Percentiles rank a stretch among this genome's conserved stretches.
These are phyloP conservation scores for Prunella vulgaris DNA, from an alignment of 257 asterid genomes.

Conservation along the genomic window DNA sequence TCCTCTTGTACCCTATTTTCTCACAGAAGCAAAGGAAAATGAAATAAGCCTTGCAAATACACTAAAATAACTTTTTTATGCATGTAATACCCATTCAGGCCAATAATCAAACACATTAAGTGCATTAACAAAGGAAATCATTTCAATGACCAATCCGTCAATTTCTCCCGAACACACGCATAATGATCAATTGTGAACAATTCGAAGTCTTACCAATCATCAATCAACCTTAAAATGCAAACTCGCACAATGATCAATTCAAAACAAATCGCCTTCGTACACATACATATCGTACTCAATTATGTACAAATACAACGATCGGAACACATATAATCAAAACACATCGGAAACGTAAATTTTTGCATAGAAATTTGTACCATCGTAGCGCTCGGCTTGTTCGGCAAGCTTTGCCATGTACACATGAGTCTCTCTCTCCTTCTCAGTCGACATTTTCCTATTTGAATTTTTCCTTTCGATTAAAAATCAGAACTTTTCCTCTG, in stretches of 20 bases:
- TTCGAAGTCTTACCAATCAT: neutral
- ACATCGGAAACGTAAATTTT: neutral
- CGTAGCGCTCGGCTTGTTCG: slow-evolving; percentile 90
- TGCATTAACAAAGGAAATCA: neutral
- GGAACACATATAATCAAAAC: neutral
- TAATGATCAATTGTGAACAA: neutral
- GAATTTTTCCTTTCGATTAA: neutral
- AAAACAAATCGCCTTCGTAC: neutral
- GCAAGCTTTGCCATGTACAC: slow-evolving; percentile 86
- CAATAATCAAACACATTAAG: neutral
- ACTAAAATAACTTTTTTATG: neutral
- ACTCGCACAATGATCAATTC: neutral
- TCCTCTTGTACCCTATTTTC: neutral
- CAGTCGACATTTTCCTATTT: slow-evolving; percentile 44
- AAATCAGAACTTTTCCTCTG: neutral
- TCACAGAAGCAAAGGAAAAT: neutral
- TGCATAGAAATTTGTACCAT: slow-evolving; percentile 38
- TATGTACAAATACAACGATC: slow-evolving; percentile 11
- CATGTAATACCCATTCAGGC: neutral
- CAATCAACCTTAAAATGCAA: neutral
- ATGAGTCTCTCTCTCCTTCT: slow-evolving; percentile 68
- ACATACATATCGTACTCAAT: neutral
- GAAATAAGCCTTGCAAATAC: neutral
- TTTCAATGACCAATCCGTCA: neutral
- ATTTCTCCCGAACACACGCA: neutral